Evolutionary conservation across 108 stramenopile species (phyloP).

Genomic region (Cyclotella sp.): DNA sequence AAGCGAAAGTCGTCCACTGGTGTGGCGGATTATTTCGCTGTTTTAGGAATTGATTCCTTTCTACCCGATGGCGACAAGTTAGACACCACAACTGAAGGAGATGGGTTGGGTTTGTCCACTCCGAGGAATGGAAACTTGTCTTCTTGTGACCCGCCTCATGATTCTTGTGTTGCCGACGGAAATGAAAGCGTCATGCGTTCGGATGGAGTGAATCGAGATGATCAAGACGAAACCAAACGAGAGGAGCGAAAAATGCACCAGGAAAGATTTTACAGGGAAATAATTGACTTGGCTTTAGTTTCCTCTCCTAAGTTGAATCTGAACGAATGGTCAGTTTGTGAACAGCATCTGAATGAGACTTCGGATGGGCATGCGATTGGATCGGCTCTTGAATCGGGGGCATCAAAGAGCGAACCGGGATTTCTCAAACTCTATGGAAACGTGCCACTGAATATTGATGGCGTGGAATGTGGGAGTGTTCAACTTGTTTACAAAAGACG

Average conservation of each 20-base stretch:
- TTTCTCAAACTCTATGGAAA: background rate
- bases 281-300: slow-evolving; percentile 52
- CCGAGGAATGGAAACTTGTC: background rate
- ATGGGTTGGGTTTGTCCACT: slow-evolving; percentile 25
- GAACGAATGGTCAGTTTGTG: slow-evolving; percentile 18
- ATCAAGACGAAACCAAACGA: background rate
- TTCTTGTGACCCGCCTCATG: background rate
- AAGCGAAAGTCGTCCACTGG: slow-evolving; percentile 22
- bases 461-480: slow-evolving; percentile 8
- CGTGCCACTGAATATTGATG: background rate
- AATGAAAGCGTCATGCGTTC: background rate
- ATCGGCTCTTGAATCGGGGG: background rate
- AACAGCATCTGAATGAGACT: background rate
- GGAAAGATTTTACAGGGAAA: slow-evolving; percentile 85
- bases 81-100: slow-evolving; percentile 39
- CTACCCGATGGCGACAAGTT: background rate
- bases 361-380: background rate
- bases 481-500: slow-evolving; percentile 66
- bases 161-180: background rate
- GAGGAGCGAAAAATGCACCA: slow-evolving; percentile 18
- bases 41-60: slow-evolving; percentile 63
- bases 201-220: slow-evolving; percentile 26
- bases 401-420: background rate
- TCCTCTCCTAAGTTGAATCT: slow-evolving; percentile 4
- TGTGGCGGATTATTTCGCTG: slow-evolving; percentile 90